phyloP scores from a whole-genome alignment of 768 basidiomycete species.

The Tylopilus rubrobrunneus region DNA sequence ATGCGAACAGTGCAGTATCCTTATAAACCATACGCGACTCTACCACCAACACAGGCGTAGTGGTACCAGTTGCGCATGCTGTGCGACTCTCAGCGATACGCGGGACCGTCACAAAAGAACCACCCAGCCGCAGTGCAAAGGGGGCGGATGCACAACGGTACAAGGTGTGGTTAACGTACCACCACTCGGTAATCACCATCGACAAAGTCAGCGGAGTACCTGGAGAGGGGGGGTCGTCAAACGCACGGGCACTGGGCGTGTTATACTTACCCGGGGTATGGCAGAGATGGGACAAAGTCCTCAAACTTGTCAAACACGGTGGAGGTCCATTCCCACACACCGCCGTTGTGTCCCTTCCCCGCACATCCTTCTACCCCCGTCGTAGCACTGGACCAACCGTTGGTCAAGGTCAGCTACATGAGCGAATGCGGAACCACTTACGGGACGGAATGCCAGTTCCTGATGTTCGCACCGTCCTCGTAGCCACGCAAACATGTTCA shows the following conservation, averaged over 20 bases:
- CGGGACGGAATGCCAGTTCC: conserved; percentile 93
- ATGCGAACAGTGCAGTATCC: background rate
- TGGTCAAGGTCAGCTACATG: background rate
- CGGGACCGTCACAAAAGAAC: conserved; percentile 83
- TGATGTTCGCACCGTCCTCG: conserved; percentile 75
- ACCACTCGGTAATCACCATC: conserved; percentile 84
- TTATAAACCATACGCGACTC: conserved; percentile 53
- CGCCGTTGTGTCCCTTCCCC: conserved; percentile 81
- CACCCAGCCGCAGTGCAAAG: conserved; percentile 63
- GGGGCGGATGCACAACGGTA: background rate
- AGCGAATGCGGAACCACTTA: conserved; percentile 38
- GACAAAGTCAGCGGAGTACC: conserved; percentile 87
- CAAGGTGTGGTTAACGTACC: conserved; percentile 44
- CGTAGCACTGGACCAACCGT: conserved; percentile 49
- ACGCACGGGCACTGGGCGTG: background rate
- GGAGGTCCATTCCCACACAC: conserved; percentile 99
- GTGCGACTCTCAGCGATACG: conserved; percentile 70
- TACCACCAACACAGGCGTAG: conserved; percentile 84
- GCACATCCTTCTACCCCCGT: conserved; percentile 48
- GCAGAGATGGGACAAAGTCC: conserved; percentile 66
- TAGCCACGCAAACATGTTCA: conserved; percentile 73
- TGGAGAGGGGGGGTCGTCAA: conserved; percentile 23
- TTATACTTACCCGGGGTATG: conserved; percentile 78
- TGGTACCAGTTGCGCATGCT: conserved; percentile 89
- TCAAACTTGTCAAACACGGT: conserved; percentile 68